These are phyloP conservation scores for Ziziphus jujuba DNA, from an alignment of 306 rosid species.

Conservation along the genomic window DNA sequence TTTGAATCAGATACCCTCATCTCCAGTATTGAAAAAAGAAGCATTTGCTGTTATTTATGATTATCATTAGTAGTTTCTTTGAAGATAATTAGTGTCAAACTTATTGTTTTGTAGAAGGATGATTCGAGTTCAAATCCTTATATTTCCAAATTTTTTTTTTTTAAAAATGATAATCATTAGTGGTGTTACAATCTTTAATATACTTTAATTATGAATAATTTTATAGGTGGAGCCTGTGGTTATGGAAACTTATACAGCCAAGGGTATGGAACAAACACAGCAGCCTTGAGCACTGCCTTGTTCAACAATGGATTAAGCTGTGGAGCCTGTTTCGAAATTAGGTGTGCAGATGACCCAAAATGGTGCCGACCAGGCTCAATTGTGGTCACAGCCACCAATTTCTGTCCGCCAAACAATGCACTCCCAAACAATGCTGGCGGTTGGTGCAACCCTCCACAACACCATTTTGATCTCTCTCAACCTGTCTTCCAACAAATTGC, in stretches of 20 bases:
- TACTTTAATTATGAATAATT: too few relatives aligned
- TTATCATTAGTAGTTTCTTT: too few relatives aligned
- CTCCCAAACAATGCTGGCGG: slow-evolving; percentile 89
- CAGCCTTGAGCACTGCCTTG: slow-evolving; percentile 91
- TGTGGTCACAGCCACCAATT: slow-evolving; percentile 93
- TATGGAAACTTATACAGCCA: slow-evolving; percentile 96
- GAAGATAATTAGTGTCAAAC: too few relatives aligned
- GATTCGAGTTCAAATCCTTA: too few relatives aligned
- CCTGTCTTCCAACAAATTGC: slow-evolving; percentile 95
- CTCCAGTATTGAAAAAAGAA: too few relatives aligned
- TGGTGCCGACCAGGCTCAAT: slow-evolving; percentile 95
- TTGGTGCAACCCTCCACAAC: slow-evolving; percentile 97
- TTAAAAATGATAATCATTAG: too few relatives aligned
- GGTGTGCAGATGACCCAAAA: slow-evolving; percentile 58
- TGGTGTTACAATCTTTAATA: too few relatives aligned
- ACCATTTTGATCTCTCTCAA: slow-evolving; percentile 95
- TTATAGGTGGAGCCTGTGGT: slow-evolving; percentile 95
- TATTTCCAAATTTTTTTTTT: too few relatives aligned
- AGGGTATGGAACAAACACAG: slow-evolving; percentile 98
- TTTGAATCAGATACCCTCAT: too few relatives aligned
- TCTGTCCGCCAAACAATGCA: slow-evolving; percentile 96
- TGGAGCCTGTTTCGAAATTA: slow-evolving; percentile 86
- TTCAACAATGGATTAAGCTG: slow-evolving; percentile 94
- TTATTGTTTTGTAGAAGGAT: too few relatives aligned
- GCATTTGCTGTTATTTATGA: too few relatives aligned